phyloP scores from a whole-genome alignment of 345 rosid species.

The Salix brachista region DNA sequence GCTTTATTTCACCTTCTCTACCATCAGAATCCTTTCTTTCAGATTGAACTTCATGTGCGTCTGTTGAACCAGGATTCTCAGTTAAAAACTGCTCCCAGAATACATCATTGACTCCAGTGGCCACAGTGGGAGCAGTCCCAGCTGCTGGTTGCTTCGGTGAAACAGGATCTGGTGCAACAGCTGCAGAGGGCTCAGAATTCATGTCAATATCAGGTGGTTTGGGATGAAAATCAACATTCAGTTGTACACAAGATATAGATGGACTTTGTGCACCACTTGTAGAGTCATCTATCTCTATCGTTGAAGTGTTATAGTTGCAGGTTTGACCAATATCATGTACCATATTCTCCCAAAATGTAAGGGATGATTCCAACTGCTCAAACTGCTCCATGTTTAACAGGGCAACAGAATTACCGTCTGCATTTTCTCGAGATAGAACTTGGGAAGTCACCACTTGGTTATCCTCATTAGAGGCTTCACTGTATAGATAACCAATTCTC shows the following conservation, averaged over 20 bases:
- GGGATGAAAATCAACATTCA: slow-evolving; percentile 40
- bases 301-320: slow-evolving; percentile 24
- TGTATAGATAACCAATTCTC: slow-evolving; percentile 41
- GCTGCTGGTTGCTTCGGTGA: slow-evolving; percentile 29
- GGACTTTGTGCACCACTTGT: slow-evolving; percentile 70
- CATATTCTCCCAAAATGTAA: slow-evolving; percentile 69
- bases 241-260: slow-evolving; percentile 47
- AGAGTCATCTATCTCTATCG: slow-evolving; percentile 63
- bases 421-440: slow-evolving; percentile 28
- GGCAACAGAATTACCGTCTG: slow-evolving; percentile 29
- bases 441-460: slow-evolving; percentile 34
- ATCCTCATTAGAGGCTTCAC: slow-evolving; percentile 41
- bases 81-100: slow-evolving; percentile 98
- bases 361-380: slow-evolving; percentile 62
- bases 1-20: slow-evolving; percentile 37
- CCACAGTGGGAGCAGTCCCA: slow-evolving; percentile 32
- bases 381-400: slow-evolving; percentile 44
- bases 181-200: slow-evolving; percentile 59
- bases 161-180: slow-evolving; percentile 33
- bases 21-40: slow-evolving; percentile 60
- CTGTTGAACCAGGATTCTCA: slow-evolving; percentile 82
- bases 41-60: slow-evolving; percentile 66
- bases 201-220: slow-evolving; percentile 74
- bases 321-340: slow-evolving; percentile 35
- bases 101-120: slow-evolving; percentile 74